Base-by-base conservation (phyloP, 371 early-diverging fungal species). In the Coemansia sp. region DNA sequence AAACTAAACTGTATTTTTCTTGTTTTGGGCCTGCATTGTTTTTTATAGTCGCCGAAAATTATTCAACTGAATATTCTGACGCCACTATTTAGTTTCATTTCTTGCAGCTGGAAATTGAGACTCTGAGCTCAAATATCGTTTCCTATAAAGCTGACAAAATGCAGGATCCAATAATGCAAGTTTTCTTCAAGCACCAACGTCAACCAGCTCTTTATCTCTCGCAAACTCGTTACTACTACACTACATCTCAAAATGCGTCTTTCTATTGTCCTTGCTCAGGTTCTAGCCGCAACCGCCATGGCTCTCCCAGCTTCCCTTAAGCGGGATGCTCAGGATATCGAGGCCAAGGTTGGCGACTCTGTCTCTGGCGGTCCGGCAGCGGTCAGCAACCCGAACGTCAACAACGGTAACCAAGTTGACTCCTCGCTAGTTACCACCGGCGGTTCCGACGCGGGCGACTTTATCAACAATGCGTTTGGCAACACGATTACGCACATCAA, bases 361-460 rank as follows among this genome's bases (percentile, higher is more conserved):
- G 33, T 67, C 14, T 67, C 67, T n/a, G 47, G 44, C 5, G 72
- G 72, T 1, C 59, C 68, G 4, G 47, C 62, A 3, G 72, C 72
- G 7, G 8, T 71, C 26, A 67, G 67, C 63, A 63, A 56, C 58
- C 67, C 72, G 8, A 47, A 55, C 48, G 39, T 72, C 55, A 72
- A 72, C 60, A 67, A 67, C 30, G 72, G 72, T 33, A 2, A 52
- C 4, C 47, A 48, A 56, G n/a, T 72, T 8, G 72, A 72, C 48
- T 63, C 64, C 3, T 72, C 72, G 4, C 40, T 72, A 1, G 40
- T 72, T 16, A 26, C 47, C 58, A 55, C 25, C 12, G 68, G 64
- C 23, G 42, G 48, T 16, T 5, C 47, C 0, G 57, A 20, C 16
- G 68, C 48, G 28, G 63, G 50, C 3, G 59, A 67, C 30, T 14